Base-by-base conservation (phyloP, 2,329 filamentous ascomycete species). In the Claviceps pazoutovae region DNA sequence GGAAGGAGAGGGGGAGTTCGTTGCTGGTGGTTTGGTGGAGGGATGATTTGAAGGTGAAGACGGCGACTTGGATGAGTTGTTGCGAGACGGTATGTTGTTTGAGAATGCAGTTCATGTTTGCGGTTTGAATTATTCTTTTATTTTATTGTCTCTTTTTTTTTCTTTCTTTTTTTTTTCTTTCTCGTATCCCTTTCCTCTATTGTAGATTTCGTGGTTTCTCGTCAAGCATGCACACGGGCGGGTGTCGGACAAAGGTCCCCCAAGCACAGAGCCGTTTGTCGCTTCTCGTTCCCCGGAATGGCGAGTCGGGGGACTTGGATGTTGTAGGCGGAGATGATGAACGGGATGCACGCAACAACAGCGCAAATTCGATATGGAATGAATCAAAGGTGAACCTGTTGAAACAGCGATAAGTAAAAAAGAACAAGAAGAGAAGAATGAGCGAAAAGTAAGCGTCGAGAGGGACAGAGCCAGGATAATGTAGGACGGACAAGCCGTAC, bases 31-130 rank as follows among this genome's bases (percentile, higher is more conserved):
- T 54, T 43, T 57, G 54, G 39, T 61, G 57, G 48, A 61, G 58
- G 41, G 56, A 48, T 19, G 60, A 57, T 50, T 62, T 64, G 58
- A 69, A 65, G 51, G 59, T 61, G 56, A 68, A 54, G 52, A 60
- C 58, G 53, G 62, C 60, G 49, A 66, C 55, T 39, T 66, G 61
- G 56, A 66, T 53, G 51, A 59, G 53, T 49, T 61, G 57, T 38
- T 53, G 54, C 51, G 57, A 50, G 5, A 64, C 54, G 59, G 66
- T 66, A 50, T 46, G 49, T 45, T 55, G 52, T 44, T 56, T 55
- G 2, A 55, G 56, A 52, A 54, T 54, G 39, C 53, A 44, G 26
- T 54, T 54, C 53, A 54, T 54, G 3, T 17, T 45, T 14, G 14
- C 14, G 26, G 1, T 26, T 13, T n/a, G 8, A 21, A 4, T 34